A percentile compares a stretch with the other conserved stretches of the same genome.
phyloP scores from a whole-genome alignment of 2,329 filamentous ascomycete genomes.

The Pyrenophora teres region DNA sequence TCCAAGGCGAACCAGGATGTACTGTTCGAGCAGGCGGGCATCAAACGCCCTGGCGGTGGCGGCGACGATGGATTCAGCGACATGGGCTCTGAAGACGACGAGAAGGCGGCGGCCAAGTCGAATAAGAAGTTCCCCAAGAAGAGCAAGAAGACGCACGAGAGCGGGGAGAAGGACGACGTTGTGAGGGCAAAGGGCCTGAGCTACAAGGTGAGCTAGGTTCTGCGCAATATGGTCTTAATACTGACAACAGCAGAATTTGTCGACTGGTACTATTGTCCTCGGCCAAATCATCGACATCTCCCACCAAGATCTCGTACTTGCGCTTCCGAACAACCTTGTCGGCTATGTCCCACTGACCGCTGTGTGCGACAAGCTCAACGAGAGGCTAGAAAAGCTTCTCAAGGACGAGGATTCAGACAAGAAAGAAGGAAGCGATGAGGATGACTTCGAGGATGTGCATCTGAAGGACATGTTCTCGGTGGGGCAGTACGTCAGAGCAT shows the following conservation, averaged over 20 bases:
- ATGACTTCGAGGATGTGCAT: slow-evolving; percentile 65
- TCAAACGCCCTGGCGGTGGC: slow-evolving; percentile 60
- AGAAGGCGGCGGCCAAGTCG: slow-evolving; percentile 52
- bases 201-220: slow-evolving; percentile 71
- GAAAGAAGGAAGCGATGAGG: slow-evolving; percentile 56
- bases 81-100: slow-evolving; percentile 47
- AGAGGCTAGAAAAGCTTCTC: slow-evolving; percentile 70
- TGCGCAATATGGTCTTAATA: slow-evolving; percentile 1
- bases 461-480: slow-evolving; percentile 75
- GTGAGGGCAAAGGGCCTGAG: slow-evolving; percentile 85
- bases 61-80: slow-evolving; percentile 52
- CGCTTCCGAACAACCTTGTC: slow-evolving; percentile 88
- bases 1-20: slow-evolving; percentile 92
- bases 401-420: slow-evolving; percentile 66
- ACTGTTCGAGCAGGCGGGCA: slow-evolving; percentile 77
- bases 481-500: slow-evolving; percentile 87
- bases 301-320: slow-evolving; percentile 75
- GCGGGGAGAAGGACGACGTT: slow-evolving; percentile 51
- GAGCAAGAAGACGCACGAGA: slow-evolving; percentile 46
- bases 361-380: slow-evolving; percentile 79
- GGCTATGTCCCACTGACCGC: slow-evolving; percentile 91
- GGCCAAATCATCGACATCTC: slow-evolving; percentile 85
- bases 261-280: slow-evolving; percentile 83
- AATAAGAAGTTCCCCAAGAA: slow-evolving; percentile 58
- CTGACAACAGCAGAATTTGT: slow-evolving; percentile 66